Base-by-base conservation (phyloP, 441 rosid species). In the Erodium moschatum region DNA sequence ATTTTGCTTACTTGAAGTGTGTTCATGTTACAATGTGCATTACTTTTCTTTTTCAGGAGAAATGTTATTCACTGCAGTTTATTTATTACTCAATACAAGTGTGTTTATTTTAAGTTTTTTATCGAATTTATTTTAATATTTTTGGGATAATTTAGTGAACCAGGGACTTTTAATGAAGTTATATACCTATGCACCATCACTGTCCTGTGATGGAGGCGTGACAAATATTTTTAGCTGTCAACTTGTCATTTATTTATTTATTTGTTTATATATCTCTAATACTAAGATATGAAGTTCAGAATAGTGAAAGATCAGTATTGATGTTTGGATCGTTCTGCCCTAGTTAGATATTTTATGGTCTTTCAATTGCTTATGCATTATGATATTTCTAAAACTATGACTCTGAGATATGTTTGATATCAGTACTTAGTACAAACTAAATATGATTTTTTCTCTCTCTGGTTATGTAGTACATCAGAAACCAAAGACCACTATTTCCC, bases 391-490 rank as follows among this genome's bases (percentile, higher is more conserved):
- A 12, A 18, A 6, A 69, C 38, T 13, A 24, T 4, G 62, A 20
- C 62, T 56, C 62, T 56, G 62, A 61, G 35, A 40, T 46, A 16
- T 29, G 15, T 54, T 19, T 27, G 68, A 65, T 63, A 50, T 19
- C 16, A 46, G 62, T 16, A 29, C 38, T 20, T 29, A 29, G 31
- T 29, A 29, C 1, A 29, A 61, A 15, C 27, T 31, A 12, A 64
- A 40, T 24, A 10, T 12, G 27, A 2, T 66, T 56, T 75, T 62
- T 54, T 29, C 29, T 24, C 29, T 29, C 31, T 29, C 69, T 69
- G 69, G 66, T 1, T 75, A 44, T 77, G 61, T 75, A 83, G 90
- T 70, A 70, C 69, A 44, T 68, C 38, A 71, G 67, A 65, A 61
- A 65, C 16, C 69, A 19, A 65, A 70, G 27, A 67, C 64, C 79